Base-by-base conservation (phyloP, 2,329 filamentous ascomycete species). In the Microcyclospora pomicola region DNA sequence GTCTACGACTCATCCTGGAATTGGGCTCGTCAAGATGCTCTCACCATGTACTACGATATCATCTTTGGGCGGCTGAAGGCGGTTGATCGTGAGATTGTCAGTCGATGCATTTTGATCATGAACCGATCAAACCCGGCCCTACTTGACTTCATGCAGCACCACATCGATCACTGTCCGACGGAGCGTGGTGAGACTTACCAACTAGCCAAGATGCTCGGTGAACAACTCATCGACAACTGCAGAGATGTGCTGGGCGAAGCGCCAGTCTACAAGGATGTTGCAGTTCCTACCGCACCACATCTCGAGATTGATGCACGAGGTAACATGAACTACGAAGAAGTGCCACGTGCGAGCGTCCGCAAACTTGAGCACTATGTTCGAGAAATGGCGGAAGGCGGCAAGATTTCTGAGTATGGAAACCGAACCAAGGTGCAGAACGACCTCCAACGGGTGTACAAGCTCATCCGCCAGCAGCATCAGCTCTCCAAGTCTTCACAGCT, bases 1-100 rank as follows among this genome's bases (percentile, higher is more conserved):
- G 79, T 91, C 9, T 98, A 98, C 65, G 91, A 98, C 61, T 96
- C 91, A 0, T 92, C 86, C 0, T 98, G 91, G 91, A 98, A 98
- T 62, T 98, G 91, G 91, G 91, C 86, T 44, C 81, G 91, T 37
- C 91, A 98, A 60, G 91, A 98, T 61, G 91, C 88, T 19, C 75
- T 98, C 38, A 91, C 74, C 67, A 98, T 98, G 88, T 98, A 91
- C 69, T 98, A 86, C 65, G 91, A 98, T 56, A 92, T 98, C 56
- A 95, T 98, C 56, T 98, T 98, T 53, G 91, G 91, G 41, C 78
- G 91, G 43, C 76, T 98, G 38, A 77, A 91, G 67, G 84, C 80
- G 35, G 82, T 98, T 31, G 91, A 98, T 55, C 83, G 91, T 46
- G 91, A 98, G 62, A 98, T 96, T 53, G 91, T 98, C 58, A 95